These are phyloP conservation scores for Neostapfia colusana DNA, from an alignment of 176 grass and related monocot species.

Conservation along the genomic window DNA sequence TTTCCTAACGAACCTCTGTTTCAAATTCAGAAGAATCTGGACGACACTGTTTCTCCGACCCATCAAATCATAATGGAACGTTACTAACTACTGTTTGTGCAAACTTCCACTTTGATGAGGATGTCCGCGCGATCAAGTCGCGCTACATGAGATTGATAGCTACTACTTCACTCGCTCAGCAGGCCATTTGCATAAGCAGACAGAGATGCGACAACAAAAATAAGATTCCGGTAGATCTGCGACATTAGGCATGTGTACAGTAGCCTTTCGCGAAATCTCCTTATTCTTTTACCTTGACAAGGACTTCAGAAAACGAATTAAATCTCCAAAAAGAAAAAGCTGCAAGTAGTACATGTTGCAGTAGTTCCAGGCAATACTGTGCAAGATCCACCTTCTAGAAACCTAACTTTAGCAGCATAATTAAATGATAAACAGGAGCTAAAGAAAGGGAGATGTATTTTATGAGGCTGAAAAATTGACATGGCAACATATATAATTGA, in stretches of 20 bases:
- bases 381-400: too few species aligned
- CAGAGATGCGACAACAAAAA: background rate
- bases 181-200: background rate
- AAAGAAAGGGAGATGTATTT: too few species aligned
- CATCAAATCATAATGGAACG: background rate
- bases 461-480: too few species aligned
- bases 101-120: background rate
- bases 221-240: constrained; percentile 17
- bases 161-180: background rate
- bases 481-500: too few species aligned
- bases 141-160: background rate
- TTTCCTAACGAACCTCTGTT: too few species aligned
- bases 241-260: constrained; percentile 1
- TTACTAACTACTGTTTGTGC: background rate
- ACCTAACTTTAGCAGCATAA: background rate
- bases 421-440: too few species aligned
- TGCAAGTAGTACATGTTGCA: background rate
- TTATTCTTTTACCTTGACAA: background rate
- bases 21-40: background rate
- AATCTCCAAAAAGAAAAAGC: background rate
- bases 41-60: background rate
- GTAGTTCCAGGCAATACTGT: background rate
- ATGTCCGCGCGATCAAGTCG: background rate
- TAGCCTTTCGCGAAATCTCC: constrained; percentile 6
- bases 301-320: background rate